A percentile compares a stretch with the other conserved stretches of the same genome.
phyloP scores from a whole-genome alignment of 75 land plant species.

The Chamaecyparis obtusa region DNA sequence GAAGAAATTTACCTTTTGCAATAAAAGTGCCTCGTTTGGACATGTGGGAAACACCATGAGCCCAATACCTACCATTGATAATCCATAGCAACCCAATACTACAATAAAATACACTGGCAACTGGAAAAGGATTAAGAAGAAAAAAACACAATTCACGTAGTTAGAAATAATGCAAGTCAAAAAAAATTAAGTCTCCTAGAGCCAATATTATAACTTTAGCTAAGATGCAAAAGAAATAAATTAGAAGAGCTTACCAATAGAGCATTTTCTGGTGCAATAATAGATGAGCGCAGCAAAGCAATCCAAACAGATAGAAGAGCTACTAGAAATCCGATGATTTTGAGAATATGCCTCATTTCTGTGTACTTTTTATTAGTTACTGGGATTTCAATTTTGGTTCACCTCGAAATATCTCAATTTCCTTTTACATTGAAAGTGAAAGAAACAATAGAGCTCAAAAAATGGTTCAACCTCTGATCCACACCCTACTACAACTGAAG shows the following conservation, averaged over 20 bases:
- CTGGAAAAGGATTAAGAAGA: constrained; percentile 23
- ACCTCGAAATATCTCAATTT: background rate
- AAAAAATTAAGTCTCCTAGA: background rate
- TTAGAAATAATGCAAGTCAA: background rate
- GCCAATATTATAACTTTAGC: background rate
- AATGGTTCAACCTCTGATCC: too few species aligned
- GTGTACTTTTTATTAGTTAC: background rate
- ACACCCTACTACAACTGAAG: too few species aligned
- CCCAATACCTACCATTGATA: constrained; percentile 91
- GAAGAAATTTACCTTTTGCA: constrained; percentile 64
- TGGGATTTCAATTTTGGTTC: background rate
- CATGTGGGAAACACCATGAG: constrained; percentile 85
- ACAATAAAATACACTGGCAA: constrained; percentile 79
- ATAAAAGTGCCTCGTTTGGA: constrained; percentile 72
- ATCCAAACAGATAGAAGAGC: constrained; percentile 56
- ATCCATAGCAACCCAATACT: constrained; percentile 89
- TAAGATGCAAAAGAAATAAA: background rate
- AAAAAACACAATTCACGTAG: constrained; percentile 1
- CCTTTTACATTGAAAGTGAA: background rate
- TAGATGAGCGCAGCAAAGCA: constrained; percentile 43
- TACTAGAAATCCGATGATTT: constrained; percentile 50
- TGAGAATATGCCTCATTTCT: constrained; percentile 69
- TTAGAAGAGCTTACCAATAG: constrained; percentile 46
- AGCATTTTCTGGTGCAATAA: constrained; percentile 41
- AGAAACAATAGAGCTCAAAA: background rate